Conservation (phyloP, 306 rosid species). For the Prunus persica region DNA sequence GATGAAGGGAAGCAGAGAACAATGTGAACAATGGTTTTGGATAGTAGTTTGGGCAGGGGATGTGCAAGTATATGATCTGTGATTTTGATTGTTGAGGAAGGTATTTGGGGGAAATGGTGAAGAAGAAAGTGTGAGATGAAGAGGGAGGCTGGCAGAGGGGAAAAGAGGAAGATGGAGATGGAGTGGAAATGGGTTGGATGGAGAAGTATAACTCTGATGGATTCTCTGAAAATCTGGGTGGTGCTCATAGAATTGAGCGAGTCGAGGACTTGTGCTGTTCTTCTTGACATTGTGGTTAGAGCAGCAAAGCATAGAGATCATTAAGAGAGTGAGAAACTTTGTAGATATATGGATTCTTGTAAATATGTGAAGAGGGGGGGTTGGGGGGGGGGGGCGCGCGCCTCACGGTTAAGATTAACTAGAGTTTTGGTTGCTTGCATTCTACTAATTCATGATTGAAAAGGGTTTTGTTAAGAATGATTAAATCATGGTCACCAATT, state of each 20-base stretch:
- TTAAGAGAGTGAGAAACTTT: conserved; percentile 8
- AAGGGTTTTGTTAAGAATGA: conserved; percentile 12
- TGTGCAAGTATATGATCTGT: conserved; percentile 14
- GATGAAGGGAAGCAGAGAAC: conserved; percentile 28
- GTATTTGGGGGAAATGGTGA: conserved; percentile 25
- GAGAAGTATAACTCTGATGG: conserved; percentile 24
- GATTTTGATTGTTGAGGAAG: conserved; percentile 13
- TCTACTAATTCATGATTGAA: conserved; percentile 26
- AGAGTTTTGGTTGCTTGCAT: conserved; percentile 21
- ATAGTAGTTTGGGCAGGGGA: conserved; percentile 9
- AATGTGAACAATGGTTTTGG: conserved; percentile 19
- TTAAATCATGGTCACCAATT: conserved; percentile 10
- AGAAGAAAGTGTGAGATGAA: conserved; percentile 29
- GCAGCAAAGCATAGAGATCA: not conserved
- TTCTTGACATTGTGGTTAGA: conserved; percentile 21
- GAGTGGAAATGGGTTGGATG: conserved; percentile 30
- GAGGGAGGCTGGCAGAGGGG: conserved; percentile 29
- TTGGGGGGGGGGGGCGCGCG: no score
- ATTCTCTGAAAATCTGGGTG: conserved; percentile 30
- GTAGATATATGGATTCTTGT: not conserved
- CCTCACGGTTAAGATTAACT: not conserved
- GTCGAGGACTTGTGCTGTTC: conserved; percentile 17
- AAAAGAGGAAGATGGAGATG: conserved; percentile 27
- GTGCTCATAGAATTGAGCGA: conserved; percentile 8
- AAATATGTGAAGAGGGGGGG: not conserved